Conservation (phyloP, 1,284 basidiomycete genomes). For the Coniophora puteana region DNA sequence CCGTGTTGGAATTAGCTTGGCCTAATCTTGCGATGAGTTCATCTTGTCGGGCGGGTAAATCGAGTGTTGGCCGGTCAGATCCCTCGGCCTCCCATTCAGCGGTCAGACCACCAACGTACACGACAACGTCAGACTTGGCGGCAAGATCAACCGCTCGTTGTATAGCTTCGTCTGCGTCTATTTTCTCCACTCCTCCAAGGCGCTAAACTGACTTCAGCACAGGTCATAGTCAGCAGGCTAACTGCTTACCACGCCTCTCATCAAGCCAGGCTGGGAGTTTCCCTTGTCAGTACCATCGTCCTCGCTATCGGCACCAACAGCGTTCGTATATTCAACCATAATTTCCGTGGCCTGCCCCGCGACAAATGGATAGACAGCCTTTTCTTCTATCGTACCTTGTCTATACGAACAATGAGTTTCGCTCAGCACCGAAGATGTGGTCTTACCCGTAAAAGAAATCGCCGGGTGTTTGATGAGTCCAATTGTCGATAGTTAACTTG, state of each 20-base stretch:
- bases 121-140: constrained; percentile 49
- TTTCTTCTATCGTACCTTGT: constrained; percentile 63
- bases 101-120: constrained; percentile 63
- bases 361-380: constrained; percentile 40
- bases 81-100: constrained; percentile 72
- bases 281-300: constrained; percentile 35
- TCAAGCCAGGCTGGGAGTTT: constrained; percentile 55
- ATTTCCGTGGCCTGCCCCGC: constrained; percentile 47
- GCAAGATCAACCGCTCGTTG: constrained; percentile 59
- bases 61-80: constrained; percentile 56
- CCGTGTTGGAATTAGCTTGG: constrained; percentile 56
- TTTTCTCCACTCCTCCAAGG: constrained; percentile 62
- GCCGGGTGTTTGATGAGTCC: constrained; percentile 62
- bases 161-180: constrained; percentile 56
- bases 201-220: too few relatives aligned
- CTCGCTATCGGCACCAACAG: constrained; percentile 37
- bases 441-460: constrained; percentile 65
- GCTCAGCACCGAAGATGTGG: background rate
- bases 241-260: constrained; percentile 53
- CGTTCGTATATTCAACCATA: constrained; percentile 61
- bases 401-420: constrained; percentile 21
- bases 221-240: background rate
- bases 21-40: constrained; percentile 58
- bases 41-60: constrained; percentile 58
- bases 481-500: constrained; percentile 63